These are phyloP conservation scores for Meredithiella fracta DNA, from an alignment of 2,329 filamentous ascomycete species.

Conservation along the genomic window DNA sequence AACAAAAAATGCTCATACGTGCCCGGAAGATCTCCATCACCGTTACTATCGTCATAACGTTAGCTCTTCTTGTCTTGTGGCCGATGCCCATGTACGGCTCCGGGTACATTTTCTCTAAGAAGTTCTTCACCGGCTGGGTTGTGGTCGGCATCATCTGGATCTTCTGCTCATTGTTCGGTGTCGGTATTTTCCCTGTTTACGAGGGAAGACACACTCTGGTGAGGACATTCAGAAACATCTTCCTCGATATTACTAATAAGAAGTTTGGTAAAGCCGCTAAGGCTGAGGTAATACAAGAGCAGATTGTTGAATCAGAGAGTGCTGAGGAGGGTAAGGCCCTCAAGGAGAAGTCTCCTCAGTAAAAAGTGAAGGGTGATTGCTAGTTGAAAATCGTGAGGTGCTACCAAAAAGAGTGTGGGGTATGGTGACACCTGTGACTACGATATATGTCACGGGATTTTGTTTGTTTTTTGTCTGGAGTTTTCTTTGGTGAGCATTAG, in stretches of 20 bases:
- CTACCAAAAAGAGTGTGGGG: no score
- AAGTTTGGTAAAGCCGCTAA: background rate
- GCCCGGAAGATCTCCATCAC: constrained; percentile 32
- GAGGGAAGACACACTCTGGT: constrained; percentile 56
- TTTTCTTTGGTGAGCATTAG: background rate
- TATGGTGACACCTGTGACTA: no score
- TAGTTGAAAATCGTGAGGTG: no score
- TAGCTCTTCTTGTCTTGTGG: constrained; percentile 67
- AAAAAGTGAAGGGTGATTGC: background rate
- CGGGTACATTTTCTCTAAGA: constrained; percentile 65
- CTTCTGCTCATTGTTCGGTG: constrained; percentile 53
- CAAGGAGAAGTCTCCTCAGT: background rate
- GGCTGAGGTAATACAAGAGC: constrained; percentile 9
- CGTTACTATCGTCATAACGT: constrained; percentile 29
- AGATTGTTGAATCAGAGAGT: constrained; percentile 12
- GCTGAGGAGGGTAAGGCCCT: constrained; percentile 7
- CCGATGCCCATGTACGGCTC: constrained; percentile 82
- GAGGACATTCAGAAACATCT: constrained; percentile 26
- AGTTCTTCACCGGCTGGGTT: constrained; percentile 72
- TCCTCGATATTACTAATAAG: constrained; percentile 18
- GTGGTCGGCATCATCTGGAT: constrained; percentile 65
- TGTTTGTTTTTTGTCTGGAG: no score
- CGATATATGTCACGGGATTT: no score
- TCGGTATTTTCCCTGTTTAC: constrained; percentile 67
- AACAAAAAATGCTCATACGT: constrained; percentile 34